Conservation (phyloP, 345 rosid genomes). For the Pelargonium nanum region DNA sequence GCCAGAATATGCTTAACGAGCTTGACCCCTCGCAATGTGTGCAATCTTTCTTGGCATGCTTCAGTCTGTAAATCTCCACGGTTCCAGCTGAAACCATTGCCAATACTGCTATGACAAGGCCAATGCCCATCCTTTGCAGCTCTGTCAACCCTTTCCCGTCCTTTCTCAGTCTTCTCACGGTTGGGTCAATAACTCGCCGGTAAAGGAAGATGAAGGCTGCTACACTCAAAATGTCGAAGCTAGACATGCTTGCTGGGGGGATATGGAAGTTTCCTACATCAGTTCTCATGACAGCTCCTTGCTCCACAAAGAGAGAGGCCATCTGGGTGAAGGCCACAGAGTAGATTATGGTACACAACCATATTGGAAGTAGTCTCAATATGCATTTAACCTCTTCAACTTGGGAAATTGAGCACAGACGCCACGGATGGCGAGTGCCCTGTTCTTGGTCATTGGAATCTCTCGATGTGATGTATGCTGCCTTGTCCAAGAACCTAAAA, state of each 20-base stretch:
- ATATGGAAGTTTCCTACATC: slow-evolving; percentile 52
- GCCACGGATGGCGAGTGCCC: slow-evolving; percentile 51
- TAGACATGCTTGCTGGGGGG: slow-evolving; percentile 96
- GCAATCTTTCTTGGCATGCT: slow-evolving; percentile 57
- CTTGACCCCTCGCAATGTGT: slow-evolving; percentile 72
- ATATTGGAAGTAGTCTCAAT: slow-evolving; percentile 78
- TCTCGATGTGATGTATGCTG: slow-evolving; percentile 60
- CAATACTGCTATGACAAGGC: slow-evolving; percentile 76
- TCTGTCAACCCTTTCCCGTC: slow-evolving; percentile 56
- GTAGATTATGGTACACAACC: slow-evolving; percentile 96
- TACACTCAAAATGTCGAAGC: slow-evolving; percentile 89
- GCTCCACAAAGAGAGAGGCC: slow-evolving; percentile 98
- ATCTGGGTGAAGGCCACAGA: slow-evolving; percentile 96
- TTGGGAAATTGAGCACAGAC: slow-evolving; percentile 78
- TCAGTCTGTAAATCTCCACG: slow-evolving; percentile 75
- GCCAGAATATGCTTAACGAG: slow-evolving; percentile 96
- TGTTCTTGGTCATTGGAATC: slow-evolving; percentile 57
- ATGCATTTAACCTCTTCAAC: slow-evolving; percentile 99
- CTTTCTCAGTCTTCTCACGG: slow-evolving; percentile 39
- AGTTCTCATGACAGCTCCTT: slow-evolving; percentile 98
- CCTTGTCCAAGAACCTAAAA: slow-evolving; percentile 81
- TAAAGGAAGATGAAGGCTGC: slow-evolving; percentile 81
- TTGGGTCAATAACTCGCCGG: slow-evolving; percentile 73
- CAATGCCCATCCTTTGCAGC: slow-evolving; percentile 95
- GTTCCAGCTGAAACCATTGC: slow-evolving; percentile 89